Evolutionary conservation across 2,329 filamentous ascomycete genomes (phyloP).

Genomic region (Dryadomyces sulphureus): DNA sequence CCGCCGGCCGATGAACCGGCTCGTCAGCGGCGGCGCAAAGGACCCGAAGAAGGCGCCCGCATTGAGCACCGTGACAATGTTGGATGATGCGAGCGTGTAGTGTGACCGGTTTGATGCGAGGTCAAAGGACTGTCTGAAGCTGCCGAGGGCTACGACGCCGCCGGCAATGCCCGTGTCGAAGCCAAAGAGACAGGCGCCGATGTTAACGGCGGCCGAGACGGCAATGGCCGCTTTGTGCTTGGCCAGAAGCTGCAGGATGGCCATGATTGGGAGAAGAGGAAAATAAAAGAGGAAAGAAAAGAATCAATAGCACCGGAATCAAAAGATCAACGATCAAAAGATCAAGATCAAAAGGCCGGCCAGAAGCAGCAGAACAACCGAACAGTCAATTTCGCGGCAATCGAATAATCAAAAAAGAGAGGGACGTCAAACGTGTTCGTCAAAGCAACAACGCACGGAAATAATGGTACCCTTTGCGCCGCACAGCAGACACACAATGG

Average conservation of each 20-base stretch:
- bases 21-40: background rate
- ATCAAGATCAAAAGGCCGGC: no score
- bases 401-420: no score
- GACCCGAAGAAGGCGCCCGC: conserved; percentile 1
- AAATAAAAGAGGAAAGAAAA: background rate
- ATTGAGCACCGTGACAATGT: conserved; percentile 1
- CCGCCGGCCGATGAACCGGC: background rate
- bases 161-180: conserved; percentile 1
- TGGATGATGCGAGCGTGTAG: background rate
- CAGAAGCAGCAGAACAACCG: no score
- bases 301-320: no score
- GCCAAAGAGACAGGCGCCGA: conserved; percentile 1
- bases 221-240: background rate
- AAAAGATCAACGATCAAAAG: no score
- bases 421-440: no score
- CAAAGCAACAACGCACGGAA: no score
- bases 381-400: no score
- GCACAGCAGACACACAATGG: no score
- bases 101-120: background rate
- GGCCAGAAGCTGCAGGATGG: background rate
- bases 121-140: background rate
- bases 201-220: conserved; percentile 1
- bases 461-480: no score
- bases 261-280: background rate
- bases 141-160: background rate